Evolutionary conservation across 163 green algal species (phyloP), one percentile per base, ranked within the genome.

Genomic region (Prototheca stagnorum): DNA sequence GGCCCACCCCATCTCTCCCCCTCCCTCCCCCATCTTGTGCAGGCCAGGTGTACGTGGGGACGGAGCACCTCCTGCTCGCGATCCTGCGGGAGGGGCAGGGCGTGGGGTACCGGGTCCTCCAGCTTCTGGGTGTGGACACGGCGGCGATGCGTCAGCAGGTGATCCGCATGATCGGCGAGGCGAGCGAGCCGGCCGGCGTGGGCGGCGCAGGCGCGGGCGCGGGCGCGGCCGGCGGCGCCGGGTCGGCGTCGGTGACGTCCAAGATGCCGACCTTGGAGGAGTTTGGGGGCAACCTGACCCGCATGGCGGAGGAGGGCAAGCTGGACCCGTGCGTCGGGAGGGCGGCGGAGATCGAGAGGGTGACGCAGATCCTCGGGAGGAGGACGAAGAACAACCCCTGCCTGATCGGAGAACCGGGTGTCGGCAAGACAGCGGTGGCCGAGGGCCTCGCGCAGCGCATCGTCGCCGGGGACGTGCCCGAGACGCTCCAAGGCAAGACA

Each of bases 21-120:
- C 16, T 50, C 1, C 35, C 35, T 35, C 11, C 20, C 39, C 19
- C 44, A 22, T 27, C 4, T n/a, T n/a, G n/a, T 57, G 54, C 72
- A 95, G 85, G 89, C 50, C 91, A 99, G 79, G 96, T 95, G 71
- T 99, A 99, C 81, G 98, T 99, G 48, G 91, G 91, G 47, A 98
- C 91, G 1, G 91, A 99, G 81, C 91, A 99, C 80, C 89, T 99
- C 39, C 72, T 99, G 61, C 71, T 99, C 37, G 91, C 90, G 41
- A 75, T 99, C 26, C 77, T 99, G 44, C 73, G 86, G 33, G 91
- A 99, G 73, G 86, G 86, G 35, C 88, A 99, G 74, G 91, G 91
- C 36, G 89, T 99, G 17, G 91, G 90, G 20, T 83, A 85, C 9
- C 76, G 90, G 17, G 90, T 98, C 39, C 65, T 99, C 52, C 88